Percentiles rank a stretch among this genome's conserved stretches.
Evolutionary conservation across 2,329 filamentous ascomycete genomes (phyloP).

Genomic region (Didymella glomerata): DNA sequence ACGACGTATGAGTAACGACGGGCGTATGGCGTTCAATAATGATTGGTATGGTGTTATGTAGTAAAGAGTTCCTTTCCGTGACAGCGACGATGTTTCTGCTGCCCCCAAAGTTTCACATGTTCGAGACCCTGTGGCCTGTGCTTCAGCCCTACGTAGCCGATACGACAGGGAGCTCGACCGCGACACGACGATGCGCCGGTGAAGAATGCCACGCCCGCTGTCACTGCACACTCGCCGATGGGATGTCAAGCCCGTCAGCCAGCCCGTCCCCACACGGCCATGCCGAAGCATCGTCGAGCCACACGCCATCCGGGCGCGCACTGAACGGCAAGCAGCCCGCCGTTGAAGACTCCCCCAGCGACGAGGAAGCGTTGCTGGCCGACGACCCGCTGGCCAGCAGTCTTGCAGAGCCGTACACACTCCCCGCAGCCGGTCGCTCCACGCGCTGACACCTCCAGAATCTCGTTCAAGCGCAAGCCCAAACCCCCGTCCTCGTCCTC

Average conservation of each 20-base stretch:
- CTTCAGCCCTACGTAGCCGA: slow-evolving; percentile 30
- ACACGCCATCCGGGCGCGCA: slow-evolving; percentile 34
- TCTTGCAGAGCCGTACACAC: slow-evolving; percentile 55
- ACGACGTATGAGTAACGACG: background rate
- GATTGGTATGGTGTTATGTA: background rate
- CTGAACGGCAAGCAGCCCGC: slow-evolving; percentile 46
- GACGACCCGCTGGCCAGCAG: slow-evolving; percentile 65
- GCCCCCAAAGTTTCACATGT: slow-evolving; percentile 9
- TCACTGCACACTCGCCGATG: slow-evolving; percentile 43
- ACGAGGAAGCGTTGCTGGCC: slow-evolving; percentile 60
- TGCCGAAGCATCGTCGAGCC: slow-evolving; percentile 57
- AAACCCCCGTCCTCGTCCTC: slow-evolving; percentile 52
- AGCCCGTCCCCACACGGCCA: slow-evolving; percentile 46
- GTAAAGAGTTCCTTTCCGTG: background rate
- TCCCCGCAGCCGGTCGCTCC: background rate
- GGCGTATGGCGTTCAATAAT: background rate
- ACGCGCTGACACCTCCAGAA: slow-evolving; percentile 36
- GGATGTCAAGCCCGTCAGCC: slow-evolving; percentile 52
- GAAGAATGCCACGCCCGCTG: slow-evolving; percentile 27
- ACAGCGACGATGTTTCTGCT: background rate
- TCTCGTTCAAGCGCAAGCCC: slow-evolving; percentile 77
- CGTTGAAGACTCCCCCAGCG: slow-evolving; percentile 52
- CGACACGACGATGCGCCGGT: slow-evolving; percentile 36
- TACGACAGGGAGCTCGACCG: slow-evolving; percentile 16
- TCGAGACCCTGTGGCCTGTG: slow-evolving; percentile 11